phyloP scores from a whole-genome alignment of 768 basidiomycete species.

The Podaxis sp. region DNA sequence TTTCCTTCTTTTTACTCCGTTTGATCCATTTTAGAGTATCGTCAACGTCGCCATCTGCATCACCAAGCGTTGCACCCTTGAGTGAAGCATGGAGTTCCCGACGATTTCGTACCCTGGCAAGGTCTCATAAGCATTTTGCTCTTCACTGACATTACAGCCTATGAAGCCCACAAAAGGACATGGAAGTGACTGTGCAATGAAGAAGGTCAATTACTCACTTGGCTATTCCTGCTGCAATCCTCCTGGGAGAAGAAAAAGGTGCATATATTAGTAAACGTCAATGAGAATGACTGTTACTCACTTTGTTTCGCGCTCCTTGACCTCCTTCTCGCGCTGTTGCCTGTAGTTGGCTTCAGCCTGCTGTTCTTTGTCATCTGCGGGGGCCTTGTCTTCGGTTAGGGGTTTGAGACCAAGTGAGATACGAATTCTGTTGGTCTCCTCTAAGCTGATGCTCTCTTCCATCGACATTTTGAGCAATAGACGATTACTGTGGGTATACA shows the following conservation, averaged over 20 bases:
- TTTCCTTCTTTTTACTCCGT: slow-evolving; percentile 86
- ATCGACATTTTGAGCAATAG: slow-evolving; percentile 49
- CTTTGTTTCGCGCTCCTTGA: slow-evolving; percentile 76
- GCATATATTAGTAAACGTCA: slow-evolving; percentile 24
- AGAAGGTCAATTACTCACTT: slow-evolving; percentile 68
- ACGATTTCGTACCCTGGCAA: slow-evolving; percentile 86
- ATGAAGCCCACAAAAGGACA: slow-evolving; percentile 39
- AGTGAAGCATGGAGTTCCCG: slow-evolving; percentile 90
- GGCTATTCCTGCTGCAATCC: slow-evolving; percentile 72
- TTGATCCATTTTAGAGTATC: slow-evolving; percentile 91
- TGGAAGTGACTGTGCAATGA: slow-evolving; percentile 44
- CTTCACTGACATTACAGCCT: slow-evolving; percentile 33
- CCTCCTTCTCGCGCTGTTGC: slow-evolving; percentile 65
- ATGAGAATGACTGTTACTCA: slow-evolving; percentile 37
- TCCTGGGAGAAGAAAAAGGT: slow-evolving; percentile 43
- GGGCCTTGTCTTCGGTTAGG: slow-evolving; percentile 75
- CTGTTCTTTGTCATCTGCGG: slow-evolving; percentile 75
- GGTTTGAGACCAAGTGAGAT: slow-evolving; percentile 93
- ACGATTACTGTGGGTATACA: slow-evolving; percentile 22
- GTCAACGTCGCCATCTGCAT: slow-evolving; percentile 74
- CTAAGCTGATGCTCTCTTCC: slow-evolving; percentile 89
- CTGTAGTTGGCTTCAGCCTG: slow-evolving; percentile 87
- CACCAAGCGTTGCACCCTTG: slow-evolving; percentile 90
- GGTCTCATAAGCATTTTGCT: slow-evolving; percentile 45
- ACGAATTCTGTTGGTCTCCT: slow-evolving; percentile 96